phyloP scores from a whole-genome alignment of 495 filamentous ascomycete species.

The Amniculicola lignicola region DNA sequence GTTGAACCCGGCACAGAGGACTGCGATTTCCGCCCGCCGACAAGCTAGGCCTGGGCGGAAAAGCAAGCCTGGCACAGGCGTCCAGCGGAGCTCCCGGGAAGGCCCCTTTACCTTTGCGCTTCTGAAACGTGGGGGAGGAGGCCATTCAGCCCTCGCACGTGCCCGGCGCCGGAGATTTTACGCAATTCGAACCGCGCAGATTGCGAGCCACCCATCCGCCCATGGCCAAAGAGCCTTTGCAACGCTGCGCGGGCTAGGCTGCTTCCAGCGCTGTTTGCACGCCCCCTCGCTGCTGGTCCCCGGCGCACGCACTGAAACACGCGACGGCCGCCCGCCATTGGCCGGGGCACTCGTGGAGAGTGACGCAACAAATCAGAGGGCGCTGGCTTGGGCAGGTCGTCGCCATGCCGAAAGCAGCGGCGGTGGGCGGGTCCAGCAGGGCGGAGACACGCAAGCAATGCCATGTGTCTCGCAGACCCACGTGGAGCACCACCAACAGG shows the following conservation, averaged over 20 bases:
- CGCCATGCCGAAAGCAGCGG: conserved; percentile 21
- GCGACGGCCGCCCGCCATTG: conserved; percentile 4
- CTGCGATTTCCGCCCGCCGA: neutral
- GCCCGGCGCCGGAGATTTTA: conserved; percentile 23
- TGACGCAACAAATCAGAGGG: too few relatives aligned
- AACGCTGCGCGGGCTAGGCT: neutral
- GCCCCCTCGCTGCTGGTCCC: neutral
- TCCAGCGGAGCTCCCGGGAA: conserved; percentile 3
- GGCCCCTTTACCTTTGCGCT: conserved; percentile 4
- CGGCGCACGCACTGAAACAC: conserved; percentile 14
- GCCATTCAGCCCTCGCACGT: conserved; percentile 25
- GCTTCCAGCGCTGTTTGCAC: neutral
- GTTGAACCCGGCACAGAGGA: neutral
- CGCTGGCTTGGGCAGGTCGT: too few relatives aligned
- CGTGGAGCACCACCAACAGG: too few relatives aligned
- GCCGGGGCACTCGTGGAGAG: neutral
- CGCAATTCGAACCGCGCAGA: conserved; percentile 2
- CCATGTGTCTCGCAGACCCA: too few relatives aligned
- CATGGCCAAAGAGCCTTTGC: neutral
- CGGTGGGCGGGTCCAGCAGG: neutral
- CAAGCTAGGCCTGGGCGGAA: neutral
- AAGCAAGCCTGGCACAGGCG: neutral
- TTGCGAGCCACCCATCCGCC: too few relatives aligned
- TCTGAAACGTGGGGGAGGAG: conserved; percentile 29
- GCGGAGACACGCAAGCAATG: conserved; percentile 1